Percentiles rank a stretch among this genome's conserved stretches.
Evolutionary conservation across 2,329 filamentous ascomycete genomes (phyloP).

Genomic region (Orbilia ellipsospora): DNA sequence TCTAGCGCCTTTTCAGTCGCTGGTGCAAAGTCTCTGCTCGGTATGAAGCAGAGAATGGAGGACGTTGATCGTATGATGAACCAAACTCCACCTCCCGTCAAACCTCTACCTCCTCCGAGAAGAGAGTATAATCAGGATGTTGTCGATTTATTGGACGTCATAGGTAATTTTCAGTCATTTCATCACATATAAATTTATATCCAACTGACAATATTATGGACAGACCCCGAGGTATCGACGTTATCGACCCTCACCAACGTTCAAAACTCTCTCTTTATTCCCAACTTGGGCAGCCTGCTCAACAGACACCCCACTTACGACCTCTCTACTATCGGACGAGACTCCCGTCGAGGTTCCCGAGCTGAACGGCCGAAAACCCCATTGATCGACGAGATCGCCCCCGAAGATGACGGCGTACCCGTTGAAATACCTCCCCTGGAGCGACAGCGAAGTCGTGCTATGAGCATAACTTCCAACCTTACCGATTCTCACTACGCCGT

Average conservation of each 20-base stretch:
- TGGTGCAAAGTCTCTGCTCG: slow-evolving; percentile 41
- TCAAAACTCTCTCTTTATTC: slow-evolving; percentile 88
- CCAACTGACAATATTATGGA: slow-evolving; percentile 46
- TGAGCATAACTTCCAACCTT: slow-evolving; percentile 75
- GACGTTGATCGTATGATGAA: slow-evolving; percentile 36
- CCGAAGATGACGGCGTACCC: slow-evolving; percentile 26
- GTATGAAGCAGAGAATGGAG: slow-evolving; percentile 50
- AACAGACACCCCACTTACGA: slow-evolving; percentile 84
- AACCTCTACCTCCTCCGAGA: slow-evolving; percentile 23
- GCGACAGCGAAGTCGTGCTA: slow-evolving; percentile 62
- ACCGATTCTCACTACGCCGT: slow-evolving; percentile 81
- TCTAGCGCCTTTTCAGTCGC: slow-evolving; percentile 34
- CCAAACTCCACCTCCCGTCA: slow-evolving; percentile 21
- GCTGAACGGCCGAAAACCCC: slow-evolving; percentile 53
- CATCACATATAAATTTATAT: slow-evolving; percentile 56
- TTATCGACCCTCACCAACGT: slow-evolving; percentile 87
- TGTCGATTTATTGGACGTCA: slow-evolving; percentile 75
- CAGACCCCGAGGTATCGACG: slow-evolving; percentile 85
- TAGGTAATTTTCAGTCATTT: slow-evolving; percentile 66
- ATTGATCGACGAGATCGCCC: slow-evolving; percentile 58
- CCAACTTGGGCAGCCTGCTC: slow-evolving; percentile 78
- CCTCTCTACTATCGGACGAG: slow-evolving; percentile 66
- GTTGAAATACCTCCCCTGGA: slow-evolving; percentile 37
- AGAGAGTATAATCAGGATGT: slow-evolving; percentile 71
- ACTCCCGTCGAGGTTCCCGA: slow-evolving; percentile 51